Evolutionary conservation across 2,329 filamentous ascomycete species (phyloP).

Genomic region (Sclerotinia spermophila): DNA sequence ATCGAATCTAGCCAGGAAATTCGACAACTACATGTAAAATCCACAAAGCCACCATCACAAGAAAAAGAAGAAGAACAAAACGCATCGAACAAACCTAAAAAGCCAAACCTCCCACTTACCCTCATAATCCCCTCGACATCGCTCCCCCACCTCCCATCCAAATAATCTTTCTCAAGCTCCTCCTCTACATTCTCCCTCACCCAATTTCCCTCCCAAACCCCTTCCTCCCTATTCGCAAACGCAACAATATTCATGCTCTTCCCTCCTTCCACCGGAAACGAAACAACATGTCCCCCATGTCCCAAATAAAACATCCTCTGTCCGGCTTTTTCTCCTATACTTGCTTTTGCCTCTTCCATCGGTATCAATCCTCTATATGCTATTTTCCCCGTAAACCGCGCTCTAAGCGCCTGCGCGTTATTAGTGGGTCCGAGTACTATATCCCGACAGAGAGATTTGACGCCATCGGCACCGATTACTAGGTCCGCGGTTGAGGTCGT

Average conservation of each 20-base stretch:
- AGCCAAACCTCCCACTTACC: not conserved
- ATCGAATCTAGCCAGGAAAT: not conserved
- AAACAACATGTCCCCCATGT: conserved; percentile 46
- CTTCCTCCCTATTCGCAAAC: conserved; percentile 33
- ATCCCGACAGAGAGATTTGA: conserved; percentile 2
- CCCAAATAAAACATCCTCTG: conserved; percentile 48
- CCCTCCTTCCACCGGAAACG: conserved; percentile 44
- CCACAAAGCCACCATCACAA: not conserved
- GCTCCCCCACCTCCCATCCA: conserved; percentile 2
- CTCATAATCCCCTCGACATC: conserved; percentile 3
- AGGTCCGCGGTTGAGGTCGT: not conserved
- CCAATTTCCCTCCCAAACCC: conserved; percentile 35
- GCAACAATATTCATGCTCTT: conserved; percentile 52
- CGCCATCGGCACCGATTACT: not conserved
- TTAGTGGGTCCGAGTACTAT: not conserved
- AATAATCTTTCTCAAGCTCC: conserved; percentile 2
- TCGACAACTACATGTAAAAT: not conserved
- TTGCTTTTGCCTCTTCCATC: conserved; percentile 41
- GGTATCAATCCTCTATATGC: conserved; percentile 59
- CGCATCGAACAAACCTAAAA: not conserved
- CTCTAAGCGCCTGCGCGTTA: not conserved
- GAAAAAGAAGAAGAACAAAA: not conserved
- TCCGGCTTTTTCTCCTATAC: not conserved
- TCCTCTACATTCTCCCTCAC: conserved; percentile 1
- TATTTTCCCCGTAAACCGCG: conserved; percentile 7